Conservation (phyloP, 2,329 filamentous ascomycete species). For the Venturia asperata region DNA sequence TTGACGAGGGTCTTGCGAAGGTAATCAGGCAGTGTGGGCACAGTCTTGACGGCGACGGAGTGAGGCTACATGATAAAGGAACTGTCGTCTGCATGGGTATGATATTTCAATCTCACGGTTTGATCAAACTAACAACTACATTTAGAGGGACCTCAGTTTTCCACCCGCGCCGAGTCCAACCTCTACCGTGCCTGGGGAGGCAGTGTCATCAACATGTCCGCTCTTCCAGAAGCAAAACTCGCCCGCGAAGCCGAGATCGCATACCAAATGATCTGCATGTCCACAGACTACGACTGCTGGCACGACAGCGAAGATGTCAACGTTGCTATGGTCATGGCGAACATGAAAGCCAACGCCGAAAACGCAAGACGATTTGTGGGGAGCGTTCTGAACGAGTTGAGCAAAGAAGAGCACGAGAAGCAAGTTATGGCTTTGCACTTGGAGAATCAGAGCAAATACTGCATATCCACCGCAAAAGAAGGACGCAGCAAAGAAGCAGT, state of each 20-base stretch:
- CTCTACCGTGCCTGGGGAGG: slow-evolving; percentile 94
- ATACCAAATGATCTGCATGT: slow-evolving; percentile 99
- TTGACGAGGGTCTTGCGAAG: slow-evolving; percentile 69
- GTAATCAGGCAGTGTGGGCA: slow-evolving; percentile 73
- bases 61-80: slow-evolving; percentile 75
- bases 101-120: slow-evolving; percentile 29
- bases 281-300: slow-evolving; percentile 99
- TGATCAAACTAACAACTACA: background rate
- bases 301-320: slow-evolving; percentile 73
- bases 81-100: slow-evolving; percentile 86
- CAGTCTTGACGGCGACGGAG: slow-evolving; percentile 72
- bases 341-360: slow-evolving; percentile 87
- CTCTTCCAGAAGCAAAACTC: slow-evolving; percentile 89
- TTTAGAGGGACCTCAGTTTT: slow-evolving; percentile 93
- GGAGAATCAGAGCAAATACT: slow-evolving; percentile 65
- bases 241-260: slow-evolving; percentile 92
- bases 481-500: slow-evolving; percentile 67
- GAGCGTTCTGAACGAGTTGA: slow-evolving; percentile 79
- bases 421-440: slow-evolving; percentile 75
- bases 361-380: slow-evolving; percentile 82
- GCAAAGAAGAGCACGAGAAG: slow-evolving; percentile 66
- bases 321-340: slow-evolving; percentile 92
- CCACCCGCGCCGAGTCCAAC: slow-evolving; percentile 88
- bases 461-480: slow-evolving; percentile 73
- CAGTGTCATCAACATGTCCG: slow-evolving; percentile 96